phyloP scores from a whole-genome alignment of 2,329 filamentous ascomycete species.

The Sporothrix sp. region DNA sequence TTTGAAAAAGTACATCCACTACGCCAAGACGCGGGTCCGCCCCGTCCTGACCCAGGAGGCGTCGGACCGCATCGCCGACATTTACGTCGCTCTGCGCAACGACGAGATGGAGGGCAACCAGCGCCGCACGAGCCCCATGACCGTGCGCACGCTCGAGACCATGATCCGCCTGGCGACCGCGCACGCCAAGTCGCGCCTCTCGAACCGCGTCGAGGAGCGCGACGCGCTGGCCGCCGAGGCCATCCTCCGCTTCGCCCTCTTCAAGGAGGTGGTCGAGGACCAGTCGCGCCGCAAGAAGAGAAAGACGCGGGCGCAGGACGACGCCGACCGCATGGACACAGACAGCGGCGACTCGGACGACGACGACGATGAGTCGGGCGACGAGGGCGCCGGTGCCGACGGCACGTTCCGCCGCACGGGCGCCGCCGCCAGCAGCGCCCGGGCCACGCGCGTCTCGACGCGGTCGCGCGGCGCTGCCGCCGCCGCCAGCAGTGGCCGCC shows the following conservation, averaged over 20 bases:
- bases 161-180: slow-evolving; percentile 96
- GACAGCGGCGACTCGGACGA: slow-evolving; percentile 45
- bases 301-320: slow-evolving; percentile 45
- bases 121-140: slow-evolving; percentile 87
- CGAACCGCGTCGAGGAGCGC: slow-evolving; percentile 76
- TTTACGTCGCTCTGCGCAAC: slow-evolving; percentile 87
- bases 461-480: slow-evolving; percentile 23
- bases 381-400: slow-evolving; percentile 31
- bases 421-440: slow-evolving; percentile 24
- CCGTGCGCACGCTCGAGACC: slow-evolving; percentile 92
- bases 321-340: slow-evolving; percentile 27
- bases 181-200: slow-evolving; percentile 86
- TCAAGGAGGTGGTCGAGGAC: slow-evolving; percentile 82
- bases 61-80: slow-evolving; percentile 80
- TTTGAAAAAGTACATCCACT: slow-evolving; percentile 99
- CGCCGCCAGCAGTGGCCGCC: slow-evolving; percentile 17
- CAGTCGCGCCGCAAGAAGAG: slow-evolving; percentile 77
- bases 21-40: slow-evolving; percentile 86
- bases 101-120: slow-evolving; percentile 94
- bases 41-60: slow-evolving; percentile 85
- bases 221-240: slow-evolving; percentile 82
- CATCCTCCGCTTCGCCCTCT: slow-evolving; percentile 87
- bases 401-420: slow-evolving; percentile 39
- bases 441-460: slow-evolving; percentile 27
- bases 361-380: slow-evolving; percentile 15